Percentiles rank a stretch among this genome's conserved stretches.
Evolutionary conservation across 2,329 filamentous ascomycete genomes (phyloP).

Genomic region (Aspergillus luchuensis): DNA sequence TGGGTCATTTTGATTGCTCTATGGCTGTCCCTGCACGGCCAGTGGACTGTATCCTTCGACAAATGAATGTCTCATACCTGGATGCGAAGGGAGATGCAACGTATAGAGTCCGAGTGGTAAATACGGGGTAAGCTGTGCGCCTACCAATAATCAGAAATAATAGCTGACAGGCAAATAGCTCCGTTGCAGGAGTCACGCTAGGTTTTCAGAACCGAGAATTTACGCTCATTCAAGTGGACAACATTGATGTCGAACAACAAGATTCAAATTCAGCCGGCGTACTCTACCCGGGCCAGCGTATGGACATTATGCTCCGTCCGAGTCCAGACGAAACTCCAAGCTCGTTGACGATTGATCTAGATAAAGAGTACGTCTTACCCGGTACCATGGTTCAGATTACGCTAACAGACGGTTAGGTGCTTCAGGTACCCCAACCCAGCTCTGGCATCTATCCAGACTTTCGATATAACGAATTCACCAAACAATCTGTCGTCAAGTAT

Average conservation of each 20-base stretch:
- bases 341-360: conserved; percentile 36
- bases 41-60: conserved; percentile 44
- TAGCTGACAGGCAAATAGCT: conserved; percentile 27
- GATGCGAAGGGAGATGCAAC: conserved; percentile 22
- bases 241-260: conserved; percentile 34
- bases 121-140: conserved; percentile 42
- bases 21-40: conserved; percentile 50
- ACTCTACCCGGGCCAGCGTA: conserved; percentile 49
- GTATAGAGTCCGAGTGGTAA: conserved; percentile 46
- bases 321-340: conserved; percentile 18
- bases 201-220: conserved; percentile 33
- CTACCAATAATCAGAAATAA: not conserved
- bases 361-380: conserved; percentile 37
- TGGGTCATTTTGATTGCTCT: conserved; percentile 49
- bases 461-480: conserved; percentile 28
- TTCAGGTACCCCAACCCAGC: conserved; percentile 51
- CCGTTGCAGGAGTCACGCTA: conserved; percentile 45
- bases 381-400: not conserved
- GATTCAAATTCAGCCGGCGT: conserved; percentile 41
- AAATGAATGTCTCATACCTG: conserved; percentile 29
- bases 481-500: not conserved
- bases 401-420: conserved; percentile 28
- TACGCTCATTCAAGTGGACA: conserved; percentile 46
- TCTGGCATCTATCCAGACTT: conserved; percentile 42
- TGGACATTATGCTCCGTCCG: conserved; percentile 43